Evolutionary conservation across 345 rosid genomes (phyloP).

Genomic region (Gossypium bickii): DNA sequence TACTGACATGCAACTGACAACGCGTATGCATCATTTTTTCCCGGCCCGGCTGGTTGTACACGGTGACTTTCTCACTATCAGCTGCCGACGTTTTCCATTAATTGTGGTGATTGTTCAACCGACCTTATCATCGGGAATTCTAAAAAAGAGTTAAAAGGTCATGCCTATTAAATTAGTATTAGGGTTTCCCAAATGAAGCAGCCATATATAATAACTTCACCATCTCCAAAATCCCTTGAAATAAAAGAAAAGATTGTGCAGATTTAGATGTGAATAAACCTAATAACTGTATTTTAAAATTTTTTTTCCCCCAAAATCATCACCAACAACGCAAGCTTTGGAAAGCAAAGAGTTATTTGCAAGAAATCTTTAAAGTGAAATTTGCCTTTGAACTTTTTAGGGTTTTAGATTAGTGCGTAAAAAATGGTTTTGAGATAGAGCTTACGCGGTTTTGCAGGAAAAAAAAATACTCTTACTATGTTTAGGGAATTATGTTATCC

Average conservation of each 20-base stretch:
- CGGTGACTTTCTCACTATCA: slow-evolving; percentile 12
- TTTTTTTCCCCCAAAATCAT: slow-evolving; percentile 19
- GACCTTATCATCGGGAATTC: slow-evolving; percentile 31
- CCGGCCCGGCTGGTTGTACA: slow-evolving; percentile 9
- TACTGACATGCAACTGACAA: background rate
- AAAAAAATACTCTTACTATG: background rate
- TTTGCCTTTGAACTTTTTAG: slow-evolving; percentile 11
- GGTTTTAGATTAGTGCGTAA: slow-evolving; percentile 17
- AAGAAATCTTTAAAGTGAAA: slow-evolving; percentile 22
- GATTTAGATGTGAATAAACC: background rate
- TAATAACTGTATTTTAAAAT: background rate
- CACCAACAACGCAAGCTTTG: slow-evolving; percentile 27
- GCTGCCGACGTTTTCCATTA: slow-evolving; percentile 19
- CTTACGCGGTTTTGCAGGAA: slow-evolving; percentile 25
- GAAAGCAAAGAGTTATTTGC: slow-evolving; percentile 22
- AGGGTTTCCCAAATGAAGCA: slow-evolving; percentile 22
- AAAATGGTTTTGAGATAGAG: slow-evolving; percentile 4
- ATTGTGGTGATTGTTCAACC: slow-evolving; percentile 25
- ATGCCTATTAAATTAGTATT: background rate
- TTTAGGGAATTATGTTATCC: background rate
- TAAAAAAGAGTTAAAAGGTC: slow-evolving; percentile 13
- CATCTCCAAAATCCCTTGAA: background rate
- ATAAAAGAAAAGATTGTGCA: background rate
- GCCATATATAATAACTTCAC: background rate
- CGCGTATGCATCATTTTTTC: background rate